phyloP scores from a whole-genome alignment of 1,284 basidiomycete genomes.

The Sphaerobolus stellatus region DNA sequence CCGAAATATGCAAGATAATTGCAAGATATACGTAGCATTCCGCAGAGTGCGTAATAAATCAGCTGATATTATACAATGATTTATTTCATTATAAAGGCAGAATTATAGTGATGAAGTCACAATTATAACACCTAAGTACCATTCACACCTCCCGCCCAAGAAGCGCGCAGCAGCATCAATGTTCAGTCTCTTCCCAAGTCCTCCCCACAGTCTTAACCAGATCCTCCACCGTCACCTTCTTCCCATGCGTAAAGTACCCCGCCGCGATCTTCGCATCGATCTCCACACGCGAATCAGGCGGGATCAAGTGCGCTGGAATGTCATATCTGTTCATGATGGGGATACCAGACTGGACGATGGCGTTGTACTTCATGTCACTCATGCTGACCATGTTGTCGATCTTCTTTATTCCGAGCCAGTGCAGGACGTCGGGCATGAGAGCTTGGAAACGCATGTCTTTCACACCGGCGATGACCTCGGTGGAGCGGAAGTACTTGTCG shows the following conservation, averaged over 20 bases:
- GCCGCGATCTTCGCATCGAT: conserved; percentile 94
- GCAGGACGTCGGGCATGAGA: conserved; percentile 93
- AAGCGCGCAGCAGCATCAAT: conserved; percentile 34
- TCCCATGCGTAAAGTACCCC: conserved; percentile 84
- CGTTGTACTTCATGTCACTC: conserved; percentile 95
- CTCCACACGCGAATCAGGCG: conserved; percentile 91
- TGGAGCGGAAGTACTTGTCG: conserved; percentile 91
- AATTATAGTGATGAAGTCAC: too few species aligned
- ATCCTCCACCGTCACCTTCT: conserved; percentile 74
- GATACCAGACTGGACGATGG: conserved; percentile 87
- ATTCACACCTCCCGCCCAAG: not conserved
- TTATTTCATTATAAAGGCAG: too few species aligned
- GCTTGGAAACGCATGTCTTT: conserved; percentile 97
- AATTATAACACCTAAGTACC: too few species aligned
- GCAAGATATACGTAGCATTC: too few species aligned
- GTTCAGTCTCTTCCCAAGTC: conserved; percentile 83
- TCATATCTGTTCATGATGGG: conserved; percentile 82
- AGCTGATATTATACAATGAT: too few species aligned
- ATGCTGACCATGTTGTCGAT: conserved; percentile 90
- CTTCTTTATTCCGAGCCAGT: conserved; percentile 90
- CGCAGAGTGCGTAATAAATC: too few species aligned
- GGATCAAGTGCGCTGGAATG: conserved; percentile 83
- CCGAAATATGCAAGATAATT: too few species aligned
- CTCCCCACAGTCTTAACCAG: conserved; percentile 85
- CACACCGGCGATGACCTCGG: conserved; percentile 90